Evolutionary conservation across 2,329 filamentous ascomycete species (phyloP), one percentile per base, ranked within the genome.

Genomic region (Cladosporium sp.): DNA sequence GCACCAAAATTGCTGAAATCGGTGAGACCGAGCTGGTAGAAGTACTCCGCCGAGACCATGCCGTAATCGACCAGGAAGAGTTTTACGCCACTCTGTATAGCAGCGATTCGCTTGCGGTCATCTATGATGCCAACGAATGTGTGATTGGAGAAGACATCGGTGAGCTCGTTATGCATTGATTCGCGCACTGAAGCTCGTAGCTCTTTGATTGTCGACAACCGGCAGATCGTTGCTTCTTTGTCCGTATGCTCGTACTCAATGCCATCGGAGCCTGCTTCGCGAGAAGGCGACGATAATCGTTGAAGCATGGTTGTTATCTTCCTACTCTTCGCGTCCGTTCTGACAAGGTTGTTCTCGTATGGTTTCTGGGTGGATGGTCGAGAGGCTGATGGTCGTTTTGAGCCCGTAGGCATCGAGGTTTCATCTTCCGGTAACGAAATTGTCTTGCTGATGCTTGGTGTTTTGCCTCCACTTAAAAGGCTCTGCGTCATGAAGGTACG

Each of bases 71-170:
- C 78, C 18, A 98, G 79, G 67, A 87, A 96, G 7, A 98, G 78
- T 65, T 91, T 95, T 7, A 97, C 86, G 12, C 92, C 93, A 30
- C 88, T 84, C 69, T 98, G 93, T 32, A 98, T 86, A 13, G 93
- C 90, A n/a, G 84, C 91, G 11, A 98, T 80, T 9, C 93, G 86
- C 43, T 89, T 84, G 35, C 78, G 80, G 62, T 92, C 86, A 62
- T 98, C 93, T 1, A 97, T 88, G 20, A 98, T 77, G 2, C 93
- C 93, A 41, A 98, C 88, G 66, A 96, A 98, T 1, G 88, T 95
- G 64, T 95, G 90, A 16, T 83, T 84, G 11, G 87, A 83, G 60
- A 97, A 88, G 12, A 93, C 82, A 52, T 96, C 90, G 0, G 88
- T 95, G 32, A 98, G 76, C 47, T 86, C 86, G 57, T 85, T 82